Base-by-base conservation (phyloP, 495 filamentous ascomycete genomes). In the Melanomma pulvis-pyrius region DNA sequence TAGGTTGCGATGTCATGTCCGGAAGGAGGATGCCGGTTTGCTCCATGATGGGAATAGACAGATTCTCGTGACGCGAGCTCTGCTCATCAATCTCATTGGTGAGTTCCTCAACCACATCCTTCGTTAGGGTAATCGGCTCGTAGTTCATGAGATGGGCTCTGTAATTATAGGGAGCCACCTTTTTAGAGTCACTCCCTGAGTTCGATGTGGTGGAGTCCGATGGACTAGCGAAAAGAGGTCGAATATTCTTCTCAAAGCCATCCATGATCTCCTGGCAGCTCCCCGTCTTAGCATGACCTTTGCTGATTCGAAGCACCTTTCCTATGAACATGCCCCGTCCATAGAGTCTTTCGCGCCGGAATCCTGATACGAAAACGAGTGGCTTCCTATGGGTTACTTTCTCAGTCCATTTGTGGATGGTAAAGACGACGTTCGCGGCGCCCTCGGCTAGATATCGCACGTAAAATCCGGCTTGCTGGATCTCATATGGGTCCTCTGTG, bases 371-470 rank as follows among this genome's bases (percentile, higher is more conserved):
- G 28, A 59, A 66, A 17, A 74, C 30, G 72, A 74, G 41, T 63
- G 65, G 54, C 63, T 44, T 24, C 0, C 26, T 41, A 17, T 21
- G 12, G 26, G 21, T 2, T 12, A 21, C 24, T 8, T 29, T 15
- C 3, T 22, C 44, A 26, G 26, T 24, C 21, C 29, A 58, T 7
- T 74, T 71, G 0, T 76, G 74, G 25, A 80, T 68, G 21, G 75
- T 71, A 58, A 88, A 92, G 71, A 92, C 86, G 50, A 86, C 77
- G 73, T 92, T 91, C 30, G 89, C 88, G 47, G 87, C 87, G 15
- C 89, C 89, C 73, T 92, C 89, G 11, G 83, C 82, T 9, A 86
- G 78, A 64, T 85, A 87, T 21, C 39, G 39, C 39, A 44, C 13
- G 13, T 44, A 44, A 15, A 44, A 44, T 6, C 39, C 39, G 39